Conservation (phyloP, 129 eudicot species). For the Tanacetum coccineum region DNA sequence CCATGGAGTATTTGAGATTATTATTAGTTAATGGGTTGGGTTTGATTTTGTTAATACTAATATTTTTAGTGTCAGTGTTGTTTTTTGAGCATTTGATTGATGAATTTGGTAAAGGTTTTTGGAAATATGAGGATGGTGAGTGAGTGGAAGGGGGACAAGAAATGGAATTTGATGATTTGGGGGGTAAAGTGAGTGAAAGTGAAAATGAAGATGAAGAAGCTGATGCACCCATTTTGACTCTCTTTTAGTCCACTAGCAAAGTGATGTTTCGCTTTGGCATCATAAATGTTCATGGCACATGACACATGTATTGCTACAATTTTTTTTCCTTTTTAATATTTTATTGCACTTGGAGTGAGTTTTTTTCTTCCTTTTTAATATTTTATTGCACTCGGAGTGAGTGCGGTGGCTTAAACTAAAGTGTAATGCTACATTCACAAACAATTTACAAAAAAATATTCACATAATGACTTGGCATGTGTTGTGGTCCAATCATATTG, state of each 20-base stretch:
- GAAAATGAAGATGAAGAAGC: slow-evolving; percentile 24
- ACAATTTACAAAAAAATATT: too few species aligned
- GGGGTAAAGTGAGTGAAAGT: slow-evolving; percentile 20
- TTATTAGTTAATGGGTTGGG: slow-evolving; percentile 10
- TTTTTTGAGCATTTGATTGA: slow-evolving; percentile 2
- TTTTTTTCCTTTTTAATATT: too few species aligned
- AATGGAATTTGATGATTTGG: slow-evolving; percentile 12
- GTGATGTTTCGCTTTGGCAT: not conserved
- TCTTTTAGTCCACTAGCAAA: slow-evolving; percentile 8
- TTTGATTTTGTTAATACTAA: too few species aligned
- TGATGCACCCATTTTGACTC: slow-evolving; percentile 26
- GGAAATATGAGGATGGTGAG: slow-evolving; percentile 9
- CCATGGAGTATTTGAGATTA: slow-evolving; percentile 31
- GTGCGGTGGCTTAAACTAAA: too few species aligned
- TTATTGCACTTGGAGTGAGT: too few species aligned
- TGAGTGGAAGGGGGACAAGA: slow-evolving; percentile 10
- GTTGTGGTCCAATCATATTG: too few species aligned
- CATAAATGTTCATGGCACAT: too few species aligned
- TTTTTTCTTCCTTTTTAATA: too few species aligned
- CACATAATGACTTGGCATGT: too few species aligned
- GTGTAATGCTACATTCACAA: too few species aligned
- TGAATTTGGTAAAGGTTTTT: slow-evolving; percentile 19
- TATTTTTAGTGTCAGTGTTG: slow-evolving; percentile 21
- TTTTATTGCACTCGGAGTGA: too few species aligned
- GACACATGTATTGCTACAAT: too few species aligned